phyloP scores from a whole-genome alignment of 75 land plant genomes.

The Pseudotsuga menziesii region DNA sequence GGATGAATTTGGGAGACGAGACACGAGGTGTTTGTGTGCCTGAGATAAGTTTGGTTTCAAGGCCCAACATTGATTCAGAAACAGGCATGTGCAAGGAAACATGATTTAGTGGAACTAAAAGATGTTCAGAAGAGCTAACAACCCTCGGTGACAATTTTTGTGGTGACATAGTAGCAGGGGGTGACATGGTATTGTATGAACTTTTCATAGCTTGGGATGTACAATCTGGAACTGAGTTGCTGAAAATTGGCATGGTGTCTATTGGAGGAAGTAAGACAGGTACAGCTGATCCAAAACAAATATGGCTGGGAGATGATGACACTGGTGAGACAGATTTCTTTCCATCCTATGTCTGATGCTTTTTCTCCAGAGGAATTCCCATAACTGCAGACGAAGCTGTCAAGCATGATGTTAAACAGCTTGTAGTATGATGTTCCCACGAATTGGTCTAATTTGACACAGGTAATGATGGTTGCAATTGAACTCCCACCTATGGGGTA shows the following conservation, averaged over 20 bases:
- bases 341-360: too few species aligned
- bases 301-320: conserved; percentile 25
- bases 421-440: too few species aligned
- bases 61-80: conserved; percentile 54
- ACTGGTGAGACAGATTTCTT: conserved; percentile 17
- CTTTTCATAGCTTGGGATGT: conserved; percentile 6
- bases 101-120: conserved; percentile 50
- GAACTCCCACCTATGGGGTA: too few species aligned
- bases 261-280: conserved; percentile 19
- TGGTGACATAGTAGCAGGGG: too few species aligned
- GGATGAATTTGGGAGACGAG: too few species aligned
- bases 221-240: conserved; percentile 15
- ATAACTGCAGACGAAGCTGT: too few species aligned
- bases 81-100: conserved; percentile 51
- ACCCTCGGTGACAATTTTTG: conserved; percentile 26
- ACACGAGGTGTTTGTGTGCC: conserved; percentile 15
- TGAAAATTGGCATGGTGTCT: conserved; percentile 12
- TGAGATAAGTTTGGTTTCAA: conserved; percentile 28
- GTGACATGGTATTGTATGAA: conserved; percentile 1
- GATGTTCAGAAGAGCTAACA: conserved; percentile 43
- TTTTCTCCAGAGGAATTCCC: too few species aligned
- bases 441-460: too few species aligned
- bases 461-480: too few species aligned
- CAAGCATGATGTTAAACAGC: too few species aligned
- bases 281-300: conserved; percentile 27